Conservation (phyloP, 495 filamentous ascomycete species). For the Delitschia confertaspora region DNA sequence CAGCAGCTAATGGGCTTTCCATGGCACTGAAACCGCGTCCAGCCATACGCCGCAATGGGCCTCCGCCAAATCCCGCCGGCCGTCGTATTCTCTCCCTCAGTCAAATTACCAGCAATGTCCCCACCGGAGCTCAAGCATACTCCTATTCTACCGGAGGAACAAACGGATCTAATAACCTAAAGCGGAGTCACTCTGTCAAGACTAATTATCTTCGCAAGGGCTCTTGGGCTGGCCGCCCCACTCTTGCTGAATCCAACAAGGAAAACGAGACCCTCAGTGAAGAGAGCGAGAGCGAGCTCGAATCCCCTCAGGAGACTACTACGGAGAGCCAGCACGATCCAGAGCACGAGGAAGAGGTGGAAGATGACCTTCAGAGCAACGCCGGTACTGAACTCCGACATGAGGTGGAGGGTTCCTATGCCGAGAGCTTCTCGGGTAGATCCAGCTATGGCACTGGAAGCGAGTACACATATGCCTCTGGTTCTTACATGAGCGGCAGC, state of each 20-base stretch:
- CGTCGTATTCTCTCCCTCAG: constrained; percentile 82
- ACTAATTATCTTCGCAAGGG: constrained; percentile 57
- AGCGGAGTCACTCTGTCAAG: constrained; percentile 65
- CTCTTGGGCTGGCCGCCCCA: constrained; percentile 55
- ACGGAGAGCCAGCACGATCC: too few relatives aligned
- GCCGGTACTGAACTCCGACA: constrained; percentile 43
- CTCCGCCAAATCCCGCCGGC: constrained; percentile 40
- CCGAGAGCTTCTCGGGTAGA: constrained; percentile 38
- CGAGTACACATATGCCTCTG: constrained; percentile 40
- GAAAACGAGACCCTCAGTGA: constrained; percentile 50
- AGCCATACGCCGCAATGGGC: constrained; percentile 28
- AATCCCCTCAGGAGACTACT: constrained; percentile 1
- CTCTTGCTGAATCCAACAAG: constrained; percentile 43
- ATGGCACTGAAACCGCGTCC: constrained; percentile 40
- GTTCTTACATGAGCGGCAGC: constrained; percentile 42
- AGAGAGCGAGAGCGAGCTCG: constrained; percentile 30
- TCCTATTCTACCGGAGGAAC: constrained; percentile 39
- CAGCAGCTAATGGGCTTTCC: constrained; percentile 29
- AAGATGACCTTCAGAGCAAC: constrained; percentile 44
- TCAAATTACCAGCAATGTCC: constrained; percentile 71
- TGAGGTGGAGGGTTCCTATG: constrained; percentile 24
- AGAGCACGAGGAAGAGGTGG: constrained; percentile 41
- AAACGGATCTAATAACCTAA: constrained; percentile 35
- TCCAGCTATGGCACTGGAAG: constrained; percentile 47
- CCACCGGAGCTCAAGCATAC: constrained; percentile 51